Evolutionary conservation across 108 stramenopile species (phyloP).

Genomic region (Conticribra weissflogii): DNA sequence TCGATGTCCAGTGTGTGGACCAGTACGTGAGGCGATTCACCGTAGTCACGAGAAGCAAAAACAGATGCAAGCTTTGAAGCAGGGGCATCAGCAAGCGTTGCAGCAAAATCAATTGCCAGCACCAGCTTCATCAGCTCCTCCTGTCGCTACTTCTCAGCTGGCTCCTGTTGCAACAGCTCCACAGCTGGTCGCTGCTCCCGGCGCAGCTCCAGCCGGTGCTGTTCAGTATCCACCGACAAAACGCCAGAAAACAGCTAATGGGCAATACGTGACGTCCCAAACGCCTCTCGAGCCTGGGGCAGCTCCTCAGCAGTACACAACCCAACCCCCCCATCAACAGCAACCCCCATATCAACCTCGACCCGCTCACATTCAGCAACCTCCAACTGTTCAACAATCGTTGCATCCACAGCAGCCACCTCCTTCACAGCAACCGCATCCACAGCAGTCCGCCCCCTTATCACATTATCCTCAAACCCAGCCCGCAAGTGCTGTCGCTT

Average conservation of each 20-base stretch:
- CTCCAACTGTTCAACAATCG: constrained; percentile 25
- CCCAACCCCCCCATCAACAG: constrained; percentile 26
- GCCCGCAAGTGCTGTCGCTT: too few relatives aligned
- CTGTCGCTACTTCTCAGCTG: constrained; percentile 12
- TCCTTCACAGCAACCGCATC: constrained; percentile 11
- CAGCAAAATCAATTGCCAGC: constrained; percentile 55
- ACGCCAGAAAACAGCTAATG: constrained; percentile 38
- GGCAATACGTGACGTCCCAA: constrained; percentile 27
- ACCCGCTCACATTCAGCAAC: constrained; percentile 11
- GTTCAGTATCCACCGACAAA: constrained; percentile 24
- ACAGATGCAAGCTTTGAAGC: constrained; percentile 89
- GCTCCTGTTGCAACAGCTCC: constrained; percentile 28
- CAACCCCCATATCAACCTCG: constrained; percentile 13
- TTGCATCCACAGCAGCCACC: constrained; percentile 20
- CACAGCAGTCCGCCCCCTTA: constrained; percentile 18
- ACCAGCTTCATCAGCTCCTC: constrained; percentile 13
- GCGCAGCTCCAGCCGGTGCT: neutral
- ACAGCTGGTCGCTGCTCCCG: neutral
- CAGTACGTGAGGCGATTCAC: constrained; percentile 97
- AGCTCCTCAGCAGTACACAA: constrained; percentile 3
- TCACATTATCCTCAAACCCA: neutral
- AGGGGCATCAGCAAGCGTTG: constrained; percentile 76
- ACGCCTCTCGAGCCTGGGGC: constrained; percentile 19
- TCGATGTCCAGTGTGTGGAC: constrained; percentile 98
- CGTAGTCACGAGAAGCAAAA: constrained; percentile 94